A percentile compares a stretch with the other conserved stretches of the same genome.
Evolutionary conservation across 2,329 filamentous ascomycete genomes (phyloP).

Genomic region (Beauveria sp.): DNA sequence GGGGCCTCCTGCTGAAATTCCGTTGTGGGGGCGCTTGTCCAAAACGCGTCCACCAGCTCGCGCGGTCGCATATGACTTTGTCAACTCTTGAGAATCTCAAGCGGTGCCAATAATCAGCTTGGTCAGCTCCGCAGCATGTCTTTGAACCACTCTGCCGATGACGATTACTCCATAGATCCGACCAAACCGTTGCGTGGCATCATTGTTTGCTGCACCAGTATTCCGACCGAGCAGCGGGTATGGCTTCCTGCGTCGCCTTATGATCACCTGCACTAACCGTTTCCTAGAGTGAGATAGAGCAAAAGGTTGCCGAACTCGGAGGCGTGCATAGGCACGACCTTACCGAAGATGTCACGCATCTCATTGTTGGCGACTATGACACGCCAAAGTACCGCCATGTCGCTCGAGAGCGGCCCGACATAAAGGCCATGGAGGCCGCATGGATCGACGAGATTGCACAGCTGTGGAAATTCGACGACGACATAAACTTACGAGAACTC

Average conservation of each 20-base stretch:
- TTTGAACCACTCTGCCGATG: constrained; percentile 14
- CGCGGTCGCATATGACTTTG: background rate
- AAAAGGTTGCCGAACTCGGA: constrained; percentile 70
- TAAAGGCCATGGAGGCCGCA: constrained; percentile 70
- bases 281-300: constrained; percentile 45
- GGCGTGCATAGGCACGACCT: constrained; percentile 83
- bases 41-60: constrained; percentile 1
- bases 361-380: constrained; percentile 81
- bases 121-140: constrained; percentile 20
- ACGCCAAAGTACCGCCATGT: constrained; percentile 96
- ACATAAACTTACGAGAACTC: constrained; percentile 62
- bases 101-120: background rate
- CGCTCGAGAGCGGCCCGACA: constrained; percentile 77
- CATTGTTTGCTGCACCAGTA: constrained; percentile 81
- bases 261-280: background rate
- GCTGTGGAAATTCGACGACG: constrained; percentile 75
- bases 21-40: background rate
- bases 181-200: constrained; percentile 61
- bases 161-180: constrained; percentile 39
- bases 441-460: constrained; percentile 78
- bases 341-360: constrained; percentile 91
- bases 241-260: constrained; percentile 17
- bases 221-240: constrained; percentile 72
- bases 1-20: background rate
- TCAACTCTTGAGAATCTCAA: background rate